Evolutionary conservation across 495 filamentous ascomycete species (phyloP), one percentile per base, ranked within the genome.

Genomic region (Pyronema omphalodes): DNA sequence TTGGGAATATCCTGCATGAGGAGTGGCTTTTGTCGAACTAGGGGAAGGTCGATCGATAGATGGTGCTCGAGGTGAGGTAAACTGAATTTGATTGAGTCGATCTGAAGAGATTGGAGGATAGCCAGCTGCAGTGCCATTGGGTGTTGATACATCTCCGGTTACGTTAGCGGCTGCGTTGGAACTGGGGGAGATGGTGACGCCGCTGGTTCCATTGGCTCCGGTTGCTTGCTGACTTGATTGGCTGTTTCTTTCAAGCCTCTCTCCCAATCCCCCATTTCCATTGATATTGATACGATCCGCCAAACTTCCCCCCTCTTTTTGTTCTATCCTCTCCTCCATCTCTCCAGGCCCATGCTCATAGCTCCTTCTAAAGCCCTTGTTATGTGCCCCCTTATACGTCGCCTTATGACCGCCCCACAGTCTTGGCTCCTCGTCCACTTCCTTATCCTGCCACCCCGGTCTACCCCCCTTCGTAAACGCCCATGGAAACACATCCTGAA

Each of bases 401-500:
- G 2, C 23, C 23, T 29, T 29, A 29, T 29, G 5, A 29, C 23
- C 23, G 23, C 23, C 23, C 23, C 23, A 29, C 23, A 29, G 23
- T 29, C 23, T 29, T 29, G 23, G 23, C 23, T 29, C 23, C 23
- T 5, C 23, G 5, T 29, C 23, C 23, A 1, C 23, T 29, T 29
- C 23, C 23, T 29, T 29, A 1, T 5, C 23, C 23, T 29, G 23
- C 17, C 44, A 9, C 44, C 23, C 44, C 9, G 9, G 48, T 12
- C 36, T 34, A 18, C 12, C 44, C 3, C n/a, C 11, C 14, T 47
- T 15, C 9, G 18, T 12, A 52, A 64, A 63, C 6, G 66, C 56
- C 23, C 64, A 57, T 2, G 79, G 77, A 49, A 86, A 73, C 15
- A 80, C 79, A 14, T 72, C 73, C 3, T 70, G 69, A 47, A 86